Evolutionary conservation across 2,329 filamentous ascomycete genomes (phyloP), one percentile per base, ranked within the genome.

Genomic region (Periglandula ipomoeae): DNA sequence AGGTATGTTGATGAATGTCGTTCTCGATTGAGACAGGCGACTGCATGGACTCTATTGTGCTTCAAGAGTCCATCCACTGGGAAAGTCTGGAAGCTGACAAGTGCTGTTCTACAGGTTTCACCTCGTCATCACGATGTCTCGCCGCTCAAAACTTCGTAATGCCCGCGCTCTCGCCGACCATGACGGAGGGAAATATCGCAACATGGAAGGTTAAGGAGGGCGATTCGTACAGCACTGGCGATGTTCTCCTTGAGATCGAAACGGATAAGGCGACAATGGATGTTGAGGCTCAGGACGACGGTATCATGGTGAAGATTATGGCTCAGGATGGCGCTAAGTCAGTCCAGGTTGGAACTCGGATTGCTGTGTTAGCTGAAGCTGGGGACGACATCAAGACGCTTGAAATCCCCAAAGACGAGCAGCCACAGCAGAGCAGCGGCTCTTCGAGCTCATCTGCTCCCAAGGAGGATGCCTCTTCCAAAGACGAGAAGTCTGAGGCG

Each of bases 181-280:
- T 95, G 89, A 95, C 88, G 53, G 89, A 95, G 69, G 89, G 89
- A 53, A 93, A 89, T 68, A 94, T 95, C 61, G 79, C 86, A 43
- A 79, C 70, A 53, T 95, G 89, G 89, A 85, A 82, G 66, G 78
- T 94, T 60, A 91, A 91, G 68, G 89, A 94, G 71, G 89, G 88
- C 63, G 87, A 93, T 58, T 76, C 80, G 46, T 95, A 89, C 67
- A 74, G 79, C 44, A 85, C 88, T 50, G 89, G 89, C 57, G 89
- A 95, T 66, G 87, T 95, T 27, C 76, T 95, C 46, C 81, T 95
- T 51, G 89, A 95, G 70, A 93, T 95, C 64, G 89, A 95, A 72
- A 95, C 89, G 51, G 89, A 95, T 69, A 95, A 95, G 75, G 89
- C 89, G 49, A 87, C 87, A 49, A 95, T 95, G 88, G 89, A 95